Evolutionary conservation across 495 filamentous ascomycete genomes (phyloP), one percentile per base, ranked within the genome.

Genomic region (Diplogelasinospora grovesii): DNA sequence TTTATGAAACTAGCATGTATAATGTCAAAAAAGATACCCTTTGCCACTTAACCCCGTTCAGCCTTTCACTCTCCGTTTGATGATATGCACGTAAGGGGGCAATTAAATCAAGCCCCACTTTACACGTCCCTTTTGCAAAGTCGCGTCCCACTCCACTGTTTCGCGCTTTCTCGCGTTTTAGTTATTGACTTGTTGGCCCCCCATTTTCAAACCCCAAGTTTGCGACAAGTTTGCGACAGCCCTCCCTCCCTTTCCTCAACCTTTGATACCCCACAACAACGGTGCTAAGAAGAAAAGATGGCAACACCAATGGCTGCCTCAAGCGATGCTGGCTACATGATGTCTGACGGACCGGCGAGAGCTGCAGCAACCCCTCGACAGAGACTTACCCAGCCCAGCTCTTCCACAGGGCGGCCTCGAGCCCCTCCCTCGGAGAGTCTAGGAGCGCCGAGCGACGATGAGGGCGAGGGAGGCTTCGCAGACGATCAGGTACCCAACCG

Each of bases 371-470:
- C 63, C 25, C 66, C 66, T 24, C 54, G 56, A 19, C 52, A 60
- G 15, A 50, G 60, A 40, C 47, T 41, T 4, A 53, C 52, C 30
- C 43, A 49, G 3, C 60, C 55, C 24, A 59, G 65, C 45, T 70
- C 69, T 2, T 81, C 80, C 7, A 75, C 79, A 8, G 74, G 71
- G 13, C 61, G 78, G 41, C 79, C 79, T 18, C 63, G 77, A 41
- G 81, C 65, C 0, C 77, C 77, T 16, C 78, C 78, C 1, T 82
- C 81, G n/a, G 80, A 79, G 52, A 83, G 79, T 50, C 59, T 75
- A 30, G 79, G 70, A 39, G 71, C 74, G 3, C 66, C 68, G 39
- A 83, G 81, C 54, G 81, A 85, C 29, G 67, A 73, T 34, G 78
- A 81, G 48, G 79, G 52, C 15, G 68, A 71, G 14, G n/a, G n/a